A percentile compares a stretch with the other conserved stretches of the same genome.
phyloP scores from a whole-genome alignment of 495 filamentous ascomycete species.

The Xylaria palmicola region DNA sequence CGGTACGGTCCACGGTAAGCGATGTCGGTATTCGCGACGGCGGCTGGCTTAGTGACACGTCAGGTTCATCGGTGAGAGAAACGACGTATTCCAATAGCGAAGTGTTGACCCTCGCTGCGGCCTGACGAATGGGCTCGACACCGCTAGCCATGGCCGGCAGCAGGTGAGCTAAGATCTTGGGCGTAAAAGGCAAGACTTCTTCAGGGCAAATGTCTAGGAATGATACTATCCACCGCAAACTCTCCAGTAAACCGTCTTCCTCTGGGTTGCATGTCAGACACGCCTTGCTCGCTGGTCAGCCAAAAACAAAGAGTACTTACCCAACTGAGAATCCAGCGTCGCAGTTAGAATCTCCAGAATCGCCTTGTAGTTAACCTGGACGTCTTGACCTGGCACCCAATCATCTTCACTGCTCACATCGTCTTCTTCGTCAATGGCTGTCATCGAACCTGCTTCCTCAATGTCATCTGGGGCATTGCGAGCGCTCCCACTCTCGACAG shows the following conservation, averaged over 20 bases:
- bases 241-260: constrained; percentile 86
- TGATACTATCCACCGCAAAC: constrained; percentile 90
- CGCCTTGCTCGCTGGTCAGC: not conserved
- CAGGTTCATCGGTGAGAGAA: constrained; percentile 76
- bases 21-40: constrained; percentile 49
- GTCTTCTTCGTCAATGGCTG: constrained; percentile 56
- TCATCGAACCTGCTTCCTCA: constrained; percentile 58
- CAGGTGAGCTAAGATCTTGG: constrained; percentile 84
- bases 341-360: constrained; percentile 90
- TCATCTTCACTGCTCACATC: constrained; percentile 72
- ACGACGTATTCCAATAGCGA: constrained; percentile 90
- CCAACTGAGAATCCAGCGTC: constrained; percentile 80
- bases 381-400: constrained; percentile 96
- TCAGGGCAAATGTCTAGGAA: constrained; percentile 98
- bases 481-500: constrained; percentile 61
- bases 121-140: constrained; percentile 81
- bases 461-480: constrained; percentile 41
- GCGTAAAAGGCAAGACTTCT: constrained; percentile 94
- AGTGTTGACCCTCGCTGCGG: constrained; percentile 83
- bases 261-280: constrained; percentile 46
- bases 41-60: constrained; percentile 41
- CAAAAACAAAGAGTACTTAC: constrained; percentile 43
- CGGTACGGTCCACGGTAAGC: constrained; percentile 52
- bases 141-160: constrained; percentile 93
- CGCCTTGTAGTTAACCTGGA: constrained; percentile 87